These are phyloP conservation scores for Entophlyctis helioformis DNA, from an alignment of 192 early-diverging fungal species.

Conservation along the genomic window DNA sequence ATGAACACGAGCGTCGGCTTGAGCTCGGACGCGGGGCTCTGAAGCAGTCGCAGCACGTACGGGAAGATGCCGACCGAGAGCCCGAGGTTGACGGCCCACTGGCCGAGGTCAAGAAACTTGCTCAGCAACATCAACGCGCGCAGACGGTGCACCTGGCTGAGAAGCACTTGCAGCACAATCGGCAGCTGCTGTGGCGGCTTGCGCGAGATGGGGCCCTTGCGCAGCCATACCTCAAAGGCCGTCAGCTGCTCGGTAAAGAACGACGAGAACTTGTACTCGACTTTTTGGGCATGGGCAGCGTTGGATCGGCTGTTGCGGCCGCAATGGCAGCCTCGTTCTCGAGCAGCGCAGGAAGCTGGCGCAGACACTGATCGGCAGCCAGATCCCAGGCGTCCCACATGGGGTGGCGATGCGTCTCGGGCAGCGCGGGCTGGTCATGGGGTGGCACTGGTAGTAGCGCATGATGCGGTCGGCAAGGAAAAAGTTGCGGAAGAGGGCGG, in stretches of 20 bases:
- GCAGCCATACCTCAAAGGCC: conserved; percentile 94
- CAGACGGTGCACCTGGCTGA: conserved; percentile 88
- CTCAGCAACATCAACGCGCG: conserved; percentile 85
- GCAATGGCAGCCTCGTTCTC: conserved; percentile 14
- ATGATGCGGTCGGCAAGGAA: conserved; percentile 91
- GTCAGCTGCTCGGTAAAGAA: conserved; percentile 97
- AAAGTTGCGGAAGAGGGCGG: conserved; percentile 91
- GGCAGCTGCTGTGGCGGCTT: conserved; percentile 82
- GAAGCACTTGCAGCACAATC: conserved; percentile 88
- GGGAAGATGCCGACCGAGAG: conserved; percentile 93
- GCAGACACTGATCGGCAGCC: conserved; percentile 84
- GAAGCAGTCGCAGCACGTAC: conserved; percentile 90
- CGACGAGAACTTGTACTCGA: conserved; percentile 65
- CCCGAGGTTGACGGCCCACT: conserved; percentile 88
- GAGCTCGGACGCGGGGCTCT: conserved; percentile 81
- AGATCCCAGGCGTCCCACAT: conserved; percentile 95
- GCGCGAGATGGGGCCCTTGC: conserved; percentile 62
- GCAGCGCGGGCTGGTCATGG: conserved; percentile 78
- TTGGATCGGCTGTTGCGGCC: too few relatives aligned
- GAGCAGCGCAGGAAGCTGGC: conserved; percentile 77
- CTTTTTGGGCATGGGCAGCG: too few relatives aligned
- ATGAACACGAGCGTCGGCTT: conserved; percentile 93
- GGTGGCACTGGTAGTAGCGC: conserved; percentile 87
- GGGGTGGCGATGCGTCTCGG: conserved; percentile 85
- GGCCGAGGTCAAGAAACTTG: conserved; percentile 82